Base-by-base conservation (phyloP, 2,329 filamentous ascomycete genomes). In the Dactylonectria estremocensis region DNA sequence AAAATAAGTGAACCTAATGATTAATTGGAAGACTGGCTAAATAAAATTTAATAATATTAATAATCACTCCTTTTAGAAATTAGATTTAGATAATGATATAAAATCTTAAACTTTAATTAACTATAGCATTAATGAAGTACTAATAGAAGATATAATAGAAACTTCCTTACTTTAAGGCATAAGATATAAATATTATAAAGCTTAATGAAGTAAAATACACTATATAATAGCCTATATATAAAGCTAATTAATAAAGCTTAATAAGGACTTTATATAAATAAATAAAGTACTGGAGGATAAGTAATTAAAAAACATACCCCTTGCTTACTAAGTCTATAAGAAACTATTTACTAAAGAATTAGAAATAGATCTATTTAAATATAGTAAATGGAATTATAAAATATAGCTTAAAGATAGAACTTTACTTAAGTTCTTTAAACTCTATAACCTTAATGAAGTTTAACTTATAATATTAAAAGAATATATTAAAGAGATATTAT, bases 341-440 rank as follows among this genome's bases (percentile, higher is more conserved):
- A 48, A 48, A 4, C 20, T 48, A 52, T 66, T 61, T 71, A 66
- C 50, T 57, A 35, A 60, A 69, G 60, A 50, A 48, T 63, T 48
- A 35, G 20, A 64, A 37, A 66, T 46, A 57, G 31, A n/a, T 53
- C 8, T 66, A 45, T 45, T 50, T 45, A n/a, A 60, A 61, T 54
- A 61, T 43, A 53, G 18, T 13, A 2, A 58, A 61, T 66, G 63
- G 28, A 14, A 69, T 28, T 60, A 70, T 61, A 40, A 57, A 22
- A 65, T 68, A 50, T 18, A 59, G 13, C 40, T 65, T 54, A 65
- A 46, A 45, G 31, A 60, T 35, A 20, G 53, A 43, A 28, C 7
- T 28, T 28, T 28, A 28, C 24, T 28, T 28, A 28, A n/a, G n/a
- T n/a, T n/a, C n/a, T n/a, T n/a, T n/a, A n/a, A n/a, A n/a, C n/a